Conservation (phyloP, 352 stramenopile species). For the Phytophthora podocarpi region DNA sequence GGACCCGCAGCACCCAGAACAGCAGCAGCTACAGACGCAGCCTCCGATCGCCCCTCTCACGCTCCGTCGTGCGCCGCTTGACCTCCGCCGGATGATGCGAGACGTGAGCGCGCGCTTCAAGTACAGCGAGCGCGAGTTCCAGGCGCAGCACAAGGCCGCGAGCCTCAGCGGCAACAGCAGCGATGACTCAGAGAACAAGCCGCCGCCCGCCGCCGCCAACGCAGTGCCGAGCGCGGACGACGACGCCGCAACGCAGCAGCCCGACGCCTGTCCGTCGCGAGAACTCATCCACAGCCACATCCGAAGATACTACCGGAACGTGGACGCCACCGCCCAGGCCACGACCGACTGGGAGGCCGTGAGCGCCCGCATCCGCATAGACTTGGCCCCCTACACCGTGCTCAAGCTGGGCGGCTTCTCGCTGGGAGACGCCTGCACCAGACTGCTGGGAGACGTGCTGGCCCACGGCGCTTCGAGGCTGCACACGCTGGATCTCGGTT, state of each 20-base stretch:
- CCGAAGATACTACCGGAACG: conserved; percentile 55
- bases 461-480: conserved; percentile 42
- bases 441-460: conserved; percentile 64
- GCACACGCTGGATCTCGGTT: conserved; percentile 74
- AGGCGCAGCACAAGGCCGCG: conserved; percentile 19
- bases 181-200: conserved; percentile 40
- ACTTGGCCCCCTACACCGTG: conserved; percentile 62
- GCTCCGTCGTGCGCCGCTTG: background rate
- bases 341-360: conserved; percentile 41
- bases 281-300: conserved; percentile 72
- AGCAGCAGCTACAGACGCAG: conserved; percentile 2
- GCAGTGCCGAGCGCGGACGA: background rate
- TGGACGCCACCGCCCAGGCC: conserved; percentile 29
- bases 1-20: conserved; percentile 13
- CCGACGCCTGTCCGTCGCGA: conserved; percentile 47
- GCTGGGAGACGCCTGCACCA: conserved; percentile 66
- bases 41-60: background rate
- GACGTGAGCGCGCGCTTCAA: conserved; percentile 76
- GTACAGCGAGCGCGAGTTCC: conserved; percentile 60
- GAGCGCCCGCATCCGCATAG: conserved; percentile 53
- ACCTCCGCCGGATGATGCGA: conserved; percentile 48
- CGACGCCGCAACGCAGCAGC: conserved; percentile 1
- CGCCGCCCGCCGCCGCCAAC: conserved; percentile 12
- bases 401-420: conserved; percentile 85
- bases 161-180: conserved; percentile 9